Base-by-base conservation (phyloP, 208 protist species). In the Leishmania gerbilli region DNA sequence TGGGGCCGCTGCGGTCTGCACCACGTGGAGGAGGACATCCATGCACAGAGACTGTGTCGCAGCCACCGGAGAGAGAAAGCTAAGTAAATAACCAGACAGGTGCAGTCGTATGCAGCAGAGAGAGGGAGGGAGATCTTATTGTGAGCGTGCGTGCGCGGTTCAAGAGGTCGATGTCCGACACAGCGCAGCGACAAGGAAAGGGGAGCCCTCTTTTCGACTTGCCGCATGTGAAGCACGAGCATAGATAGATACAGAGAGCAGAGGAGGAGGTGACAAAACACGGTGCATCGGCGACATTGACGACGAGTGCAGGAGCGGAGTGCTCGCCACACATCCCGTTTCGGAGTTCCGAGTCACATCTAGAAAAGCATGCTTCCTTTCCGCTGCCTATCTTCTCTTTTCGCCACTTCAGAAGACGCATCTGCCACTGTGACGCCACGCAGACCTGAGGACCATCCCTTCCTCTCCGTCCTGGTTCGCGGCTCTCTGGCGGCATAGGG, bases 1-100 rank as follows among this genome's bases (percentile, higher is more conserved):
- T 45, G 79, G n/a, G 27, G 56, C 47, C 40, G 53, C 40, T 19
- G 56, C 9, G 40, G 49, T 34, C 62, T 71, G 56, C 42, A 76
- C 67, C 24, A 77, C 71, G 34, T 81, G 69, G 17, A 81, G 71
- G n/a, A 77, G 71, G 24, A 81, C 79, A 71, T 81, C 71, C 79
- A 81, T 81, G 53, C 51, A 67, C 45, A 53, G 24, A 3, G 21
- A 76, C n/a, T 27, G 74, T 27, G 74, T 31, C 34, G 31, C 31
- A 47, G 47, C 24, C 34, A 42, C 71, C 9, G 31, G 1, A 76
- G 31, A 56, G n/a, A 68, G 51, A 64, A 34, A 27, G 49, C 13
- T 15, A 51, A 34, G 31, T 2, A 40, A 2, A 13, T 76, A 31
- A 34, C 27, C 3, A 11, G 45, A 34, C 9, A 15, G 9, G 3